These are phyloP conservation scores for Starmerella geochares DNA, from an alignment of 805 yeast genomes.

Conservation along the genomic window DNA sequence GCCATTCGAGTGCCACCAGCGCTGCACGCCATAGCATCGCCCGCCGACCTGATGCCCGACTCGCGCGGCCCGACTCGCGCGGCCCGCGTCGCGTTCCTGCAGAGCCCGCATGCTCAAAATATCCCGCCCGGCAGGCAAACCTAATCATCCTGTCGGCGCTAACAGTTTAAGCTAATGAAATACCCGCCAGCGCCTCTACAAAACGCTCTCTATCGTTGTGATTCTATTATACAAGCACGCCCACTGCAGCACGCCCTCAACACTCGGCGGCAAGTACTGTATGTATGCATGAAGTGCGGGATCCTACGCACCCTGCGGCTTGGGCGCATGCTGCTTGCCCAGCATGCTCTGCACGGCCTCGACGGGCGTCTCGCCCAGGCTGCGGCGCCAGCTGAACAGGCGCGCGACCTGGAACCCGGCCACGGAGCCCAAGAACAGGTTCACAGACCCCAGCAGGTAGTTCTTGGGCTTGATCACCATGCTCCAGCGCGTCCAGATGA, in stretches of 20 bases:
- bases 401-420: slow-evolving; percentile 77
- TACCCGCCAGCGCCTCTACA: too few relatives aligned
- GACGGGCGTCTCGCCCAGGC: slow-evolving; percentile 51
- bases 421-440: slow-evolving; percentile 82
- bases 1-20: too few relatives aligned
- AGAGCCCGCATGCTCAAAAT: too few relatives aligned
- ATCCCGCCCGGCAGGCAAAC: too few relatives aligned
- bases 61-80: too few relatives aligned
- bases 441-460: slow-evolving; percentile 77
- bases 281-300: not conserved
- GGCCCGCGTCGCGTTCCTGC: too few relatives aligned
- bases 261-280: not conserved
- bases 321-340: slow-evolving; percentile 1
- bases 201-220: not conserved
- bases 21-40: too few relatives aligned
- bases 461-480: slow-evolving; percentile 85
- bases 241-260: not conserved
- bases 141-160: too few relatives aligned
- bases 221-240: not conserved
- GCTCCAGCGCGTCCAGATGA: slow-evolving; percentile 98
- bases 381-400: slow-evolving; percentile 54
- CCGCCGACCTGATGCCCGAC: too few relatives aligned
- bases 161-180: too few relatives aligned
- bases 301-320: not conserved
- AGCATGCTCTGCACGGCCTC: slow-evolving; percentile 51